Evolutionary conservation across 2,329 filamentous ascomycete genomes (phyloP).

Genomic region (Colletotrichum abscissum): DNA sequence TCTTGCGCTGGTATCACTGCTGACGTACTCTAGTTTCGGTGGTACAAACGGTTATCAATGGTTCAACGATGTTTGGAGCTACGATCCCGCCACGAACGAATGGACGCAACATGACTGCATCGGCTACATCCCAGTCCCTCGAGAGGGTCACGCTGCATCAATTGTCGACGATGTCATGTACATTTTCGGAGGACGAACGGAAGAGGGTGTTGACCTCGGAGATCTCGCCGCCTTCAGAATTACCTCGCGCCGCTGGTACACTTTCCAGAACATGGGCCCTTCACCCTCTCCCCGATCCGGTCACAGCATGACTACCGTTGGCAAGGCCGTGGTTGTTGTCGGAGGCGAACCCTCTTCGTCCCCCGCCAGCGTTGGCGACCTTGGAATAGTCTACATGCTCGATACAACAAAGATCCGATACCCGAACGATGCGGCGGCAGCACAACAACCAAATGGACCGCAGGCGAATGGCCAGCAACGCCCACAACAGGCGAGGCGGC

Average conservation of each 20-base stretch:
- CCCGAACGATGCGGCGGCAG: slow-evolving; percentile 76
- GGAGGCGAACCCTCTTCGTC: slow-evolving; percentile 95
- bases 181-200: slow-evolving; percentile 94
- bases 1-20: not conserved
- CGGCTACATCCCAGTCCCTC: slow-evolving; percentile 92
- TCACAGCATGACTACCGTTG: slow-evolving; percentile 96
- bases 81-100: slow-evolving; percentile 82
- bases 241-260: slow-evolving; percentile 93
- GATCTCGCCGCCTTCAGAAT: slow-evolving; percentile 85
- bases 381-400: slow-evolving; percentile 89
- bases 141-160: slow-evolving; percentile 94
- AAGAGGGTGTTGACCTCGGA: slow-evolving; percentile 91
- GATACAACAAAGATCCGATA: slow-evolving; percentile 98
- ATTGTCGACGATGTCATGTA: slow-evolving; percentile 99
- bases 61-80: slow-evolving; percentile 99
- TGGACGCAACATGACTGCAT: slow-evolving; percentile 96
- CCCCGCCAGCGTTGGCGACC: slow-evolving; percentile 81
- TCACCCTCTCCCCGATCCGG: slow-evolving; percentile 93
- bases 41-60: slow-evolving; percentile 95
- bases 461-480: slow-evolving; percentile 46
- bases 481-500: slow-evolving; percentile 52
- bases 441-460: slow-evolving; percentile 36
- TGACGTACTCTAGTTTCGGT: slow-evolving; percentile 75
- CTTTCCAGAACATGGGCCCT: slow-evolving; percentile 99
- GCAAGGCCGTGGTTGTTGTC: slow-evolving; percentile 91